Base-by-base conservation (phyloP, 2,329 filamentous ascomycete species). In the Coniochaeta sp. region DNA sequence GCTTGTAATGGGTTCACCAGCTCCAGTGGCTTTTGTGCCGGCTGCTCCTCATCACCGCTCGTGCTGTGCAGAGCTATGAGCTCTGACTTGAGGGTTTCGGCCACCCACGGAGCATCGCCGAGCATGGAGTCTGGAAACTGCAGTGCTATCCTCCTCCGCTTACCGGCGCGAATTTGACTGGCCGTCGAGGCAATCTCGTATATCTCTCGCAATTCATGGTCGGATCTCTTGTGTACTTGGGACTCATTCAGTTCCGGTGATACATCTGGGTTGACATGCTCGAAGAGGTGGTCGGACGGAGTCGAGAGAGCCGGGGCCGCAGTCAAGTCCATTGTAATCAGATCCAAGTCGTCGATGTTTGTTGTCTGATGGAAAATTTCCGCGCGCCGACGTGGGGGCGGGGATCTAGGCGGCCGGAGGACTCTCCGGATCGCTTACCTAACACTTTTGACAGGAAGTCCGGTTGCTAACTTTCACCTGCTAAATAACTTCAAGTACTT, bases 81-180 rank as follows among this genome's bases (percentile, higher is more conserved):
- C 56, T 75, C 74, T 10, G 61, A 58, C 16, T 64, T 64, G 63
- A 96, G 74, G 0, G 85, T 77, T 59, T 88, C 85, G 60, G 89
- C 91, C 0, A 97, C 90, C 60, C 89, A 82, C 5, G 91, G 89
- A 9, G 90, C 91, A 79, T 99, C 92, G 0, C 84, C 80, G 0
- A 99, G 82, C 91, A 98, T 96, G 30, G 88, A 82, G 75, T 99
- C 95, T 0, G 95, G 93, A 67, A 99, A 98, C 71, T 99, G 95
- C n/a, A 99, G 77, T 1, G 92, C 95, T 34, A 99, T 84, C 57
- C 89, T 84, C 63, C 77, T 83, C 83, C 91, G 96, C 72, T 81
- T 81, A 50, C 86, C 89, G 5, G 79, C 74, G n/a, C 80, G 79
- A 55, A 99, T 89, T 73, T 96, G 90, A 38, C 77, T 73, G 56